Evolutionary conservation across 2,329 filamentous ascomycete species (phyloP).

Genomic region (Nothopassalora personata): DNA sequence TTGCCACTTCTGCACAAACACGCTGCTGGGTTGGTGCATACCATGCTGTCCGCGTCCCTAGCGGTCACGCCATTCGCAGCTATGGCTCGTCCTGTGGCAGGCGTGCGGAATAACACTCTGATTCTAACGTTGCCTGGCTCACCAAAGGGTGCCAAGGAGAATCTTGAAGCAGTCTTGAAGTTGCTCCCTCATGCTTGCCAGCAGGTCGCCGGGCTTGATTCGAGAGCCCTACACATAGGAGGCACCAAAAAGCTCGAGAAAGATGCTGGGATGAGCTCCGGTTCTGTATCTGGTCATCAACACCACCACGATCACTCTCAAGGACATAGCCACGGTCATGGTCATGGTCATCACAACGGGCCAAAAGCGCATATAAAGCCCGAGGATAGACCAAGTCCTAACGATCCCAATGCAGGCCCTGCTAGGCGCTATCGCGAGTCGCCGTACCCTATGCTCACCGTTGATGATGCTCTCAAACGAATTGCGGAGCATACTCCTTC

Average conservation of each 20-base stretch:
- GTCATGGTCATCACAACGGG: slow-evolving; percentile 51
- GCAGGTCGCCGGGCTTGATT: slow-evolving; percentile 79
- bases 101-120: slow-evolving; percentile 72
- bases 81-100: slow-evolving; percentile 92
- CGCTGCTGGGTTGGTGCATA: slow-evolving; percentile 87
- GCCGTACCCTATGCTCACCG: slow-evolving; percentile 86
- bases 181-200: slow-evolving; percentile 92
- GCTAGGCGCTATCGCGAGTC: slow-evolving; percentile 73
- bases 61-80: slow-evolving; percentile 89
- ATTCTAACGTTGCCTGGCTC: slow-evolving; percentile 90
- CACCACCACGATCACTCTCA: slow-evolving; percentile 31
- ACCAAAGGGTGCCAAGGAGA: slow-evolving; percentile 91
- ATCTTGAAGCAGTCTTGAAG: slow-evolving; percentile 80
- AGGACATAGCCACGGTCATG: slow-evolving; percentile 34
- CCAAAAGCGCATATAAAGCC: slow-evolving; percentile 67
- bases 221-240: slow-evolving; percentile 70
- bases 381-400: slow-evolving; percentile 52
- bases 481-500: slow-evolving; percentile 69
- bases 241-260: slow-evolving; percentile 78
- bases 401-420: slow-evolving; percentile 55
- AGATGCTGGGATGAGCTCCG: slow-evolving; percentile 58
- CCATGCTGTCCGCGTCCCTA: slow-evolving; percentile 82
- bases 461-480: slow-evolving; percentile 69
- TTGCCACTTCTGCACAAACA: slow-evolving; percentile 72
- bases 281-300: slow-evolving; percentile 20